Conservation (phyloP, 371 early-diverging fungal species). For the Nematocida sp. region DNA sequence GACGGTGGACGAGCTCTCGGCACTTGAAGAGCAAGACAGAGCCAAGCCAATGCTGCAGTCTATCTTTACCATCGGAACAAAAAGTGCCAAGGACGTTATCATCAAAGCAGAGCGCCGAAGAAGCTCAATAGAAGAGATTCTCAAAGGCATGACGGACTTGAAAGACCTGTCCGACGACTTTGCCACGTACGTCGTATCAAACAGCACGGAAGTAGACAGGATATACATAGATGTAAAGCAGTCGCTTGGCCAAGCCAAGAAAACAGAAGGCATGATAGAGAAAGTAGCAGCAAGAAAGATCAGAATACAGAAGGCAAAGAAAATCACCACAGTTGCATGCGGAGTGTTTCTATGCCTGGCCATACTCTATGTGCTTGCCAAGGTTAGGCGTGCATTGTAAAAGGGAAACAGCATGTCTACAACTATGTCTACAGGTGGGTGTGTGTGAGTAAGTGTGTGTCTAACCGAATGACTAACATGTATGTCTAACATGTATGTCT, state of each 20-base stretch:
- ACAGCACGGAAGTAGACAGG: slow-evolving; percentile 16
- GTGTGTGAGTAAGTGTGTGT: neutral
- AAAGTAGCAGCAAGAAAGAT: slow-evolving; percentile 8
- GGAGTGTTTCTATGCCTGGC: neutral
- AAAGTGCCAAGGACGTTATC: slow-evolving; percentile 29
- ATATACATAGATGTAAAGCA: slow-evolving; percentile 25
- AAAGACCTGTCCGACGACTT: slow-evolving; percentile 44
- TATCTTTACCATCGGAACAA: slow-evolving; percentile 31
- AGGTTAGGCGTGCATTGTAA: neutral
- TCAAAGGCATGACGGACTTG: slow-evolving; percentile 28
- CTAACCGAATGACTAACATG: neutral
- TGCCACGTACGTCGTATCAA: neutral
- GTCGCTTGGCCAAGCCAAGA: slow-evolving; percentile 3
- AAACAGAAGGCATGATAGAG: neutral
- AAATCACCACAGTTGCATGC: neutral
- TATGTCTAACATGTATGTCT: too few species aligned
- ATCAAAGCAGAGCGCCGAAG: slow-evolving; percentile 35
- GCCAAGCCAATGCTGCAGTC: slow-evolving; percentile 17
- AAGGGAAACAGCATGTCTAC: neutral
- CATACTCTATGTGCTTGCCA: neutral
- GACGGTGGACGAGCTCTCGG: slow-evolving; percentile 56
- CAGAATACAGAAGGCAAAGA: slow-evolving; percentile 36
- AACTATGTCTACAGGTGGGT: neutral
- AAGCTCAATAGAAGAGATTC: slow-evolving; percentile 22
- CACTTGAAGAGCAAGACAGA: slow-evolving; percentile 24